phyloP scores from a whole-genome alignment of 148 eudicot genomes.

The Diospyros lotus region DNA sequence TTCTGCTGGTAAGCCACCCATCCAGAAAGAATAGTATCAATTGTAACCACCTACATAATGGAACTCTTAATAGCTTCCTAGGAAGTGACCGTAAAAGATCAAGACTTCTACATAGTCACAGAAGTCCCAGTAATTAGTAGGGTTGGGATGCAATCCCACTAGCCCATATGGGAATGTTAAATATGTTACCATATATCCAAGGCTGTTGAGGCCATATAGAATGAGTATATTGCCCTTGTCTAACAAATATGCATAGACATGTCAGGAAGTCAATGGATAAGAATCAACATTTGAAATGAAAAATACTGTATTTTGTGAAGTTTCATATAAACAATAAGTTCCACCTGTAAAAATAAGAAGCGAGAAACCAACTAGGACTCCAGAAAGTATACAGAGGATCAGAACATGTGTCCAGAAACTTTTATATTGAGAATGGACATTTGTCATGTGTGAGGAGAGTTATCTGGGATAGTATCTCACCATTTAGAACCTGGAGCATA shows the following conservation, averaged over 20 bases:
- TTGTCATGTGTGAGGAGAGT: neutral
- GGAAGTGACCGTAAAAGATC: neutral
- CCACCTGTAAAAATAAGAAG: neutral
- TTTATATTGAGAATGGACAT: neutral
- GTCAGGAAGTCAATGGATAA: too few species aligned
- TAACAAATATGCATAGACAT: neutral
- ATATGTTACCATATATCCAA: too few species aligned
- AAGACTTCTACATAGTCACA: neutral
- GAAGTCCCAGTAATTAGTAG: neutral
- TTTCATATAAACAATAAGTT: neutral
- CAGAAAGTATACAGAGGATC: conserved; percentile 6
- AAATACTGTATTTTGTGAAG: neutral
- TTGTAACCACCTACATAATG: neutral
- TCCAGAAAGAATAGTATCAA: neutral
- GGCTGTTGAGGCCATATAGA: too few species aligned
- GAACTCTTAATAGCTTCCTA: neutral
- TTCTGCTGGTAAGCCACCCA: neutral
- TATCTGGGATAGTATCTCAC: conserved; percentile 25
- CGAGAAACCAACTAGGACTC: neutral
- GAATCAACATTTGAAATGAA: neutral
- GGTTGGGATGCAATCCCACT: too few species aligned
- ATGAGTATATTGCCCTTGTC: neutral
- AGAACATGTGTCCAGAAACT: conserved; percentile 13
- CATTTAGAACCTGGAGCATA: conserved; percentile 42
- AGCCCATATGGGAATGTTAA: too few species aligned